A percentile compares a stretch with the other conserved stretches of the same genome.
These are phyloP conservation scores for Pyricularia sp. DNA, from an alignment of 2,329 filamentous ascomycete genomes.

Conservation along the genomic window DNA sequence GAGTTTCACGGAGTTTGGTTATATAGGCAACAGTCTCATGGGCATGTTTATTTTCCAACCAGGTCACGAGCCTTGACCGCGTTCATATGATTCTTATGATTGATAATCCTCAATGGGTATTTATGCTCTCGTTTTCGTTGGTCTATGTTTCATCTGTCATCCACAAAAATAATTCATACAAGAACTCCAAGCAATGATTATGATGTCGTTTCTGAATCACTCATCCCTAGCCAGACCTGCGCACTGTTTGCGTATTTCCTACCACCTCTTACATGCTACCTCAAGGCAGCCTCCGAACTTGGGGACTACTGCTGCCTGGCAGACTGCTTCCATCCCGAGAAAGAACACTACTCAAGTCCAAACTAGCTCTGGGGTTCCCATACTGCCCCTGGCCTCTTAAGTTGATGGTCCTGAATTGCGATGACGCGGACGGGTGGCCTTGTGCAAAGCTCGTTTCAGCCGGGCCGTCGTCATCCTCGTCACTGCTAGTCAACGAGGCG, in stretches of 20 bases:
- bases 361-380: conserved; percentile 26
- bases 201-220: background rate
- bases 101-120: background rate
- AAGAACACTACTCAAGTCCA: conserved; percentile 43
- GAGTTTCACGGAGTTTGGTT: background rate
- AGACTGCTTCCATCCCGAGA: conserved; percentile 45
- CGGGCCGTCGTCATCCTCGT: conserved; percentile 13
- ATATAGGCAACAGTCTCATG: background rate
- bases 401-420: conserved; percentile 5
- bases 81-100: background rate
- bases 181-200: background rate
- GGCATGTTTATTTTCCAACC: background rate
- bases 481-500: conserved; percentile 42
- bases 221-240: background rate
- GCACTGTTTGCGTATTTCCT: background rate
- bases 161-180: background rate
- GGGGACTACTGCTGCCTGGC: conserved; percentile 41
- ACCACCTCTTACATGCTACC: background rate
- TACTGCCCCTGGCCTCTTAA: conserved; percentile 4
- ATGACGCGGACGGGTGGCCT: conserved; percentile 5
- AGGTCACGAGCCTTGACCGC: background rate
- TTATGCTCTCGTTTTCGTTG: background rate
- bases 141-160: background rate
- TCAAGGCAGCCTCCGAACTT: conserved; percentile 20
- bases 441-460: conserved; percentile 17